A percentile compares a stretch with the other conserved stretches of the same genome.
Conservation (phyloP, 306 rosid species). For the Cucurbita maxima region DNA sequence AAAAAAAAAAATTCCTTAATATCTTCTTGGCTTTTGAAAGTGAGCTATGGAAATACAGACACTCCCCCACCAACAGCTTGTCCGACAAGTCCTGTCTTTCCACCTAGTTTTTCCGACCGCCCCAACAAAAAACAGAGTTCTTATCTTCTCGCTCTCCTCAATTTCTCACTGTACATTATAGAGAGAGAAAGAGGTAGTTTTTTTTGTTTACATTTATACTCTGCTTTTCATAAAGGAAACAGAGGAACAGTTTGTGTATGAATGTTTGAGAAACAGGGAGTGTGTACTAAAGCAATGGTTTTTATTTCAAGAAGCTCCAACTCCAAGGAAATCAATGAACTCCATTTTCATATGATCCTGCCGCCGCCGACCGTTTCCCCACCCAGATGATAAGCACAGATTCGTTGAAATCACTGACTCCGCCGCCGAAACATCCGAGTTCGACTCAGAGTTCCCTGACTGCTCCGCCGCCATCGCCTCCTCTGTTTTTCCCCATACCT, state of each 20-base stretch:
- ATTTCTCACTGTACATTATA: neutral
- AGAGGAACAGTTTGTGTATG: neutral
- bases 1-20: neutral
- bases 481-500: neutral
- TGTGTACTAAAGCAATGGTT: neutral
- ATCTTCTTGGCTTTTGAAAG: neutral
- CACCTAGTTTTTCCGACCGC: neutral
- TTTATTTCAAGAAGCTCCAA: conserved; percentile 34
- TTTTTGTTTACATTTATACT: neutral
- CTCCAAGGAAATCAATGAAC: conserved; percentile 92
- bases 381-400: conserved; percentile 18
- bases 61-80: neutral
- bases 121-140: neutral
- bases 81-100: neutral
- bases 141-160: neutral
- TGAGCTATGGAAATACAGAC: neutral
- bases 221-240: neutral
- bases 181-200: neutral
- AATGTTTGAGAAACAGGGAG: too few species aligned
- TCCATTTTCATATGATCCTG: conserved; percentile 10
- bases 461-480: neutral
- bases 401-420: conserved; percentile 50
- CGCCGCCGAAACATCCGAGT: conserved; percentile 56
- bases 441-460: conserved; percentile 53
- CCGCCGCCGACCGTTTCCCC: conserved; percentile 8